Evolutionary conservation across 768 basidiomycete genomes (phyloP).

Genomic region (Hortiboletus flavorubellus): DNA sequence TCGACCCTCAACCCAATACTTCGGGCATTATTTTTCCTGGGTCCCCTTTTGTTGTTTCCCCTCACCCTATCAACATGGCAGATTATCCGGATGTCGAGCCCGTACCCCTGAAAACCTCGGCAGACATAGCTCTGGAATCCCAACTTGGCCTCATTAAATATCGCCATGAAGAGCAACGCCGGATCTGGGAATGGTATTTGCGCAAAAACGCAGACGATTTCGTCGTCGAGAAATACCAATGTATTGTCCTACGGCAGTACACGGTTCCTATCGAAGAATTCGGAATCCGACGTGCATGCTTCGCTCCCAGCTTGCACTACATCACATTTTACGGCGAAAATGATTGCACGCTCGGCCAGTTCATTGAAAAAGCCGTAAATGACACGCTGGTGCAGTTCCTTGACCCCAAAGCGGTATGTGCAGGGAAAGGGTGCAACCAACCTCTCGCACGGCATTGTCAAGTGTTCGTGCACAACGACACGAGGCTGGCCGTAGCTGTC

Average conservation of each 20-base stretch:
- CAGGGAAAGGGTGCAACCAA: slow-evolving; percentile 81
- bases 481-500: slow-evolving; percentile 76
- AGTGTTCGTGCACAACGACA: slow-evolving; percentile 88
- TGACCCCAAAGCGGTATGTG: slow-evolving; percentile 75
- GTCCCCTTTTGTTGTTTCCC: slow-evolving; percentile 31
- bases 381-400: slow-evolving; percentile 67
- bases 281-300: slow-evolving; percentile 69
- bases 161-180: slow-evolving; percentile 82
- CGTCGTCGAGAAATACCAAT: slow-evolving; percentile 90
- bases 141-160: slow-evolving; percentile 65
- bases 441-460: slow-evolving; percentile 81
- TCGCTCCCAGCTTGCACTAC: slow-evolving; percentile 67
- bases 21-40: slow-evolving; percentile 29
- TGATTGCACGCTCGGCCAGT: slow-evolving; percentile 90
- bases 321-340: slow-evolving; percentile 91
- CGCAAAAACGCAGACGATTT: slow-evolving; percentile 85
- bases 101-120: slow-evolving; percentile 49
- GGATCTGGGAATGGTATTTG: slow-evolving; percentile 95
- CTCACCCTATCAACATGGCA: slow-evolving; percentile 27
- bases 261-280: slow-evolving; percentile 72
- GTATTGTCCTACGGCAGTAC: slow-evolving; percentile 76
- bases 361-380: slow-evolving; percentile 75
- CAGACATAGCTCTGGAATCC: slow-evolving; percentile 76
- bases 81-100: slow-evolving; percentile 38
- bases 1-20: slow-evolving; percentile 35